Evolutionary conservation across 2,329 filamentous ascomycete genomes (phyloP).

Genomic region (Chaetomium sp.): DNA sequence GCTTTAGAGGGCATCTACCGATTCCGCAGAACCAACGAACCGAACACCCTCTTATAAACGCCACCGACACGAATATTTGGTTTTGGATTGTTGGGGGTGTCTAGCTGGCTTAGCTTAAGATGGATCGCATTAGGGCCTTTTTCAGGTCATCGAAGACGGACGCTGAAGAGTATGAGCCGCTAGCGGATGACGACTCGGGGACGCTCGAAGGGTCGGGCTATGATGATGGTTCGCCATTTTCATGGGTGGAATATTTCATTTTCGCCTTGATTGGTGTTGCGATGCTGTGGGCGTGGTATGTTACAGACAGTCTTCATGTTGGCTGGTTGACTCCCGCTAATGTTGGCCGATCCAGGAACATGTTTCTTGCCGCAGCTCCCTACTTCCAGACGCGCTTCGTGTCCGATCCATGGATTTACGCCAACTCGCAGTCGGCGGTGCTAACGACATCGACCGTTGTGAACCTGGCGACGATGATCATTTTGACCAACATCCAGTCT

Average conservation of each 20-base stretch:
- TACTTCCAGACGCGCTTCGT: slow-evolving; percentile 85
- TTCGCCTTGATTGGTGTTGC: slow-evolving; percentile 82
- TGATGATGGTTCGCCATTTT: slow-evolving; percentile 54
- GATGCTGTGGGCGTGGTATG: slow-evolving; percentile 96
- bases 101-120: slow-evolving; percentile 11
- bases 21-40: no score
- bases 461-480: slow-evolving; percentile 68
- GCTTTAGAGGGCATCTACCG: no score
- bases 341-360: slow-evolving; percentile 60
- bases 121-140: slow-evolving; percentile 36
- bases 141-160: slow-evolving; percentile 27
- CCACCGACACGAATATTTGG: no score
- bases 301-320: slow-evolving; percentile 1
- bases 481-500: slow-evolving; percentile 74
- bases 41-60: no score
- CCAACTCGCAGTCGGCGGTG: slow-evolving; percentile 85
- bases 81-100: no score
- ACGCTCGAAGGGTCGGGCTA: slow-evolving; percentile 26
- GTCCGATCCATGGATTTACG: slow-evolving; percentile 60
- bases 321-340: not conserved
- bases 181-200: slow-evolving; percentile 25
- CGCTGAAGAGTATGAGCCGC: slow-evolving; percentile 25
- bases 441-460: slow-evolving; percentile 79
- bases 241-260: slow-evolving; percentile 77
- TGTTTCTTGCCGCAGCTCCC: slow-evolving; percentile 91